Evolutionary conservation across 768 basidiomycete genomes (phyloP).

Genomic region (Trametes maxima): DNA sequence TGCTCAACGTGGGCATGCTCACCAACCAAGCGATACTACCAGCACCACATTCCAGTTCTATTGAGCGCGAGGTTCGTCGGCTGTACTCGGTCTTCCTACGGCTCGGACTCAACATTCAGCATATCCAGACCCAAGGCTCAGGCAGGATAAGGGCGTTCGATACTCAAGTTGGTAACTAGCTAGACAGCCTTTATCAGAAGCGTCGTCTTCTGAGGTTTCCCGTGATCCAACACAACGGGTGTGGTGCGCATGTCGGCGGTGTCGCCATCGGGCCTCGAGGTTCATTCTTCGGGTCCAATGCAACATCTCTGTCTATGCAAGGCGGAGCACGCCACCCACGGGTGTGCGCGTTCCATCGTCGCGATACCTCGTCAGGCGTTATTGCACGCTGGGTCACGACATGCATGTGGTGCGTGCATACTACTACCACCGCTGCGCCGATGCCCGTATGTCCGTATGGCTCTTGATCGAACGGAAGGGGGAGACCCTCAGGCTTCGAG

Average conservation of each 20-base stretch:
- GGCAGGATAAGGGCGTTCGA: not conserved
- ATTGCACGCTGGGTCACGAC: slow-evolving; percentile 3
- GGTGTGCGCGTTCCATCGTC: not conserved
- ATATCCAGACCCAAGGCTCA: not conserved
- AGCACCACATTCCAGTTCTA: too few species aligned
- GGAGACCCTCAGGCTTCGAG: not conserved
- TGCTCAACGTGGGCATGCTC: too few species aligned
- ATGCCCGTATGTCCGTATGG: not conserved
- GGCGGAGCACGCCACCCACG: not conserved
- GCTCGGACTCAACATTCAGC: not conserved
- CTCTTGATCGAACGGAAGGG: not conserved
- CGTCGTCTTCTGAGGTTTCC: not conserved
- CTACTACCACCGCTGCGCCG: not conserved
- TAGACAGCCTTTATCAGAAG: not conserved
- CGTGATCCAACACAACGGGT: too few species aligned
- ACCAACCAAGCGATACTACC: too few species aligned
- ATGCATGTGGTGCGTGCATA: not conserved
- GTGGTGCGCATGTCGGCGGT: not conserved
- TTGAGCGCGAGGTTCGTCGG: too few species aligned
- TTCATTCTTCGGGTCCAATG: too few species aligned
- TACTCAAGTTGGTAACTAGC: not conserved
- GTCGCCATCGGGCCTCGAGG: slow-evolving; percentile 1
- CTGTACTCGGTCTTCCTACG: not conserved
- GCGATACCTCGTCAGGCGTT: not conserved
- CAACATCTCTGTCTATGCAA: not conserved